Conservation (phyloP, 2,329 filamentous ascomycete species). For the Xylariaceae sp. region DNA sequence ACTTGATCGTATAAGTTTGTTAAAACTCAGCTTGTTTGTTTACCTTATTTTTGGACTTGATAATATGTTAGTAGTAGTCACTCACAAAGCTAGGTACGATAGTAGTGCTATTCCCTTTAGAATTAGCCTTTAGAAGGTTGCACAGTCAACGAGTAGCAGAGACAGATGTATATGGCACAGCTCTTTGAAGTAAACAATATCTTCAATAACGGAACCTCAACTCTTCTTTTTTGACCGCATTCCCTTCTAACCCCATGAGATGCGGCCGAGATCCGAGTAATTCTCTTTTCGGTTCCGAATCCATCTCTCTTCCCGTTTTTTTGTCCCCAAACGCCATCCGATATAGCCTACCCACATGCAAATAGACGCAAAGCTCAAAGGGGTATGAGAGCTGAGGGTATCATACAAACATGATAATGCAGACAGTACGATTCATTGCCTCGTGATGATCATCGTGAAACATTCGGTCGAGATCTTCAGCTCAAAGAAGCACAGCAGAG, state of each 20-base stretch:
- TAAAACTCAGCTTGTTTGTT: too few species aligned
- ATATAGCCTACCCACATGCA: slow-evolving; percentile 14
- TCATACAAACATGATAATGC: slow-evolving; percentile 21
- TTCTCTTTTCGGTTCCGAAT: background rate
- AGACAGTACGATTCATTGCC: slow-evolving; percentile 16
- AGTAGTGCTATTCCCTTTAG: too few species aligned
- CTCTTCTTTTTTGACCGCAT: background rate
- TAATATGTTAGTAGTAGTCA: too few species aligned
- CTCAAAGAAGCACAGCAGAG: slow-evolving; percentile 3
- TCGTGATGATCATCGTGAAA: slow-evolving; percentile 8
- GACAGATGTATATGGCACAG: background rate
- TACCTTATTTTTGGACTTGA: too few species aligned
- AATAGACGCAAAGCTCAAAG: slow-evolving; percentile 7
- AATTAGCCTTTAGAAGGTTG: too few species aligned
- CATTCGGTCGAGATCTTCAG: background rate
- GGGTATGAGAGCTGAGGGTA: slow-evolving; percentile 1
- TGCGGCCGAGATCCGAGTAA: background rate
- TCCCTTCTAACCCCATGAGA: background rate
- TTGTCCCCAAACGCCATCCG: slow-evolving; percentile 7
- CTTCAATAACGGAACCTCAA: background rate
- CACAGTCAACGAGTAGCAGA: background rate
- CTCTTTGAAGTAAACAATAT: background rate
- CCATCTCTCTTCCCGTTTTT: background rate
- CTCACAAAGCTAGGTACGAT: too few species aligned
- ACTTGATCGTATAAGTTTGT: too few species aligned